A percentile compares a stretch with the other conserved stretches of the same genome.
phyloP scores from a whole-genome alignment of 805 yeast genomes.

The Schizosaccharomyces osmophilus region DNA sequence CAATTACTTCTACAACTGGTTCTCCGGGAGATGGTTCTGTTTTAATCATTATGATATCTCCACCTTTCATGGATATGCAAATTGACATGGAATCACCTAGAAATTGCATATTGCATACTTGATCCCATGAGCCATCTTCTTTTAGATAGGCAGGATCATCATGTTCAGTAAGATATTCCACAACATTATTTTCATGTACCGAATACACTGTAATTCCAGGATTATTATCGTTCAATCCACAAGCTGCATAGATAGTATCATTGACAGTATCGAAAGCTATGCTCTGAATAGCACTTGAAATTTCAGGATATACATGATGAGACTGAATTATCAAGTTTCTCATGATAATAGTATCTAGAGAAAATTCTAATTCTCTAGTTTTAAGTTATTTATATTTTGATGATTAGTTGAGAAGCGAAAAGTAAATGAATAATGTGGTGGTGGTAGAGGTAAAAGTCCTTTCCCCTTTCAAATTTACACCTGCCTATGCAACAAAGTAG shows the following conservation, averaged over 20 bases:
- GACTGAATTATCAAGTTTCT: not conserved
- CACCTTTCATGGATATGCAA: slow-evolving; percentile 42
- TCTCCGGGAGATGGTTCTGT: slow-evolving; percentile 18
- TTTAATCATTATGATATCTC: slow-evolving; percentile 35
- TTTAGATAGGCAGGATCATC: not conserved
- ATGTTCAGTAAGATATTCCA: not conserved
- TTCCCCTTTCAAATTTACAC: too few species aligned
- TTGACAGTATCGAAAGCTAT: not conserved
- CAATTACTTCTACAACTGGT: slow-evolving; percentile 47
- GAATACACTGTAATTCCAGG: not conserved
- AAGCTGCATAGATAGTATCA: not conserved
- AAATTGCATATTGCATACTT: slow-evolving; percentile 17
- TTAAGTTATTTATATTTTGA: too few species aligned
- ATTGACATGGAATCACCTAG: slow-evolving; percentile 45
- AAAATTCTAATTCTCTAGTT: too few species aligned
- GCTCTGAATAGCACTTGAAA: not conserved
- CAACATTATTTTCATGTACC: not conserved
- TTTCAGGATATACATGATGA: not conserved
- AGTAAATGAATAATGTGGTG: too few species aligned
- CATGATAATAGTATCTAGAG: not conserved
- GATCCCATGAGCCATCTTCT: not conserved
- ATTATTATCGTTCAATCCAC: not conserved
- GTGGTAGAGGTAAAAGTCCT: too few species aligned
- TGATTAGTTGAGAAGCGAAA: too few species aligned
- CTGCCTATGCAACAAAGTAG: too few species aligned